Percentiles rank a stretch among this genome's conserved stretches.
Conservation (phyloP, 108 stramenopile genomes). For the Fragilaria crotonensis region DNA sequence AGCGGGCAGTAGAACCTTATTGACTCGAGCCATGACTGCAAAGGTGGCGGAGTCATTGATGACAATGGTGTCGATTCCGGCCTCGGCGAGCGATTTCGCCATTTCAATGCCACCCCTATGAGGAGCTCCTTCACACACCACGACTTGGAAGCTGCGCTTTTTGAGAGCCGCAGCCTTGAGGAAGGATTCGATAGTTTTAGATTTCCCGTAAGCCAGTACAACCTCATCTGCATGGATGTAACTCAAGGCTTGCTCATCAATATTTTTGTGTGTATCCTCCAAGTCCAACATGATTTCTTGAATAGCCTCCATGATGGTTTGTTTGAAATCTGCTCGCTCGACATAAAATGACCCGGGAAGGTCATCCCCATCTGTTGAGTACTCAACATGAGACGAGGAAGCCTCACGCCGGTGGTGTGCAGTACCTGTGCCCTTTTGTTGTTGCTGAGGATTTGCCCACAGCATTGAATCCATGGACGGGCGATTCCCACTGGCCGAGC, state of each 20-base stretch:
- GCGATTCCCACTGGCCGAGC: slow-evolving; percentile 24
- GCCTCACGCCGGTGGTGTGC: slow-evolving; percentile 25
- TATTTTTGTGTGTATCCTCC: slow-evolving; percentile 81
- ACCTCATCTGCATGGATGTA: slow-evolving; percentile 96
- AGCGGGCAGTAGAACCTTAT: slow-evolving; percentile 90
- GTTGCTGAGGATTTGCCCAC: slow-evolving; percentile 80
- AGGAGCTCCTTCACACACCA: slow-evolving; percentile 89
- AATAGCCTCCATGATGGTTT: slow-evolving; percentile 82
- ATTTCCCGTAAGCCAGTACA: slow-evolving; percentile 83
- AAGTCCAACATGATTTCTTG: slow-evolving; percentile 81
- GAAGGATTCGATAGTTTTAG: slow-evolving; percentile 80
- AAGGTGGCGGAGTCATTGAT: slow-evolving; percentile 53
- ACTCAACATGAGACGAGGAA: slow-evolving; percentile 17
- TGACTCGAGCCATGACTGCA: slow-evolving; percentile 84
- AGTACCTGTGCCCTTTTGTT: slow-evolving; percentile 10
- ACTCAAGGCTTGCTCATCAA: slow-evolving; percentile 80
- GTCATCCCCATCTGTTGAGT: slow-evolving; percentile 10
- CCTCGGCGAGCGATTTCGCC: slow-evolving; percentile 79
- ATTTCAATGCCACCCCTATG: slow-evolving; percentile 79
- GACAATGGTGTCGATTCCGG: slow-evolving; percentile 55
- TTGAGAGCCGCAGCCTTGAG: slow-evolving; percentile 84
- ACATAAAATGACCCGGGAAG: slow-evolving; percentile 51
- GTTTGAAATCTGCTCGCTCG: slow-evolving; percentile 57
- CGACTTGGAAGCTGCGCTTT: slow-evolving; percentile 87
- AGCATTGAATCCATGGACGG: slow-evolving; percentile 30